These are phyloP conservation scores for Phytopythium delawarense DNA, from an alignment of 352 stramenopile species.

Conservation along the genomic window DNA sequence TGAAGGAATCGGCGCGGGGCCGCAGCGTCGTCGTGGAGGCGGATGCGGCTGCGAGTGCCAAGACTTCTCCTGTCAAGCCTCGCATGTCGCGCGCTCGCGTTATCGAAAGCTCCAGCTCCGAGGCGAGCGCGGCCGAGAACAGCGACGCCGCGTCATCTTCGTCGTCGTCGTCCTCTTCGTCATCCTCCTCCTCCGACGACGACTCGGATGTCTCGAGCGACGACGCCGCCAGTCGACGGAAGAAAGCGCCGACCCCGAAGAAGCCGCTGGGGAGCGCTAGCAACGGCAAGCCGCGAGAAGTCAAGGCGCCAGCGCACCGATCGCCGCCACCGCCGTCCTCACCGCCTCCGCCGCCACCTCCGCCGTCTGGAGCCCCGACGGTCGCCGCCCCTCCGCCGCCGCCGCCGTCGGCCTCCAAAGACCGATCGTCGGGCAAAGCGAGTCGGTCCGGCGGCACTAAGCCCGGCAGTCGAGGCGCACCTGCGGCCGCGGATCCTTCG, in stretches of 20 bases:
- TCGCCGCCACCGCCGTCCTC: constrained; percentile 15
- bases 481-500: constrained; percentile 6
- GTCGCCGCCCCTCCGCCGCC: constrained; percentile 9
- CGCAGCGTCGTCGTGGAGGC: constrained; percentile 7
- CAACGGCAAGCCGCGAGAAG: background rate
- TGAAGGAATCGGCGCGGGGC: constrained; percentile 7
- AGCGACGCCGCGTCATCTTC: constrained; percentile 8
- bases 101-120: constrained; percentile 67
- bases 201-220: constrained; percentile 32
- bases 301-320: background rate
- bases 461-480: background rate
- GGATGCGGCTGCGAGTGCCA: background rate
- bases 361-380: constrained; percentile 12
- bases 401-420: constrained; percentile 15
- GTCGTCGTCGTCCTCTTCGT: constrained; percentile 9
- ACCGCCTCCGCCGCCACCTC: constrained; percentile 19
- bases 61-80: constrained; percentile 12
- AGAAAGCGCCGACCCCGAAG: constrained; percentile 5
- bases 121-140: constrained; percentile 33
- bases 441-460: background rate
- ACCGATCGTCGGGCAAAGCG: background rate
- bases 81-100: constrained; percentile 31
- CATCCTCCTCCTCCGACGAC: constrained; percentile 37
- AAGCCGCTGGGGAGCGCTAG: constrained; percentile 8
- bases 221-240: constrained; percentile 8